phyloP scores from a whole-genome alignment of 2,329 filamentous ascomycete genomes.

The Trichoderma aggressivum region DNA sequence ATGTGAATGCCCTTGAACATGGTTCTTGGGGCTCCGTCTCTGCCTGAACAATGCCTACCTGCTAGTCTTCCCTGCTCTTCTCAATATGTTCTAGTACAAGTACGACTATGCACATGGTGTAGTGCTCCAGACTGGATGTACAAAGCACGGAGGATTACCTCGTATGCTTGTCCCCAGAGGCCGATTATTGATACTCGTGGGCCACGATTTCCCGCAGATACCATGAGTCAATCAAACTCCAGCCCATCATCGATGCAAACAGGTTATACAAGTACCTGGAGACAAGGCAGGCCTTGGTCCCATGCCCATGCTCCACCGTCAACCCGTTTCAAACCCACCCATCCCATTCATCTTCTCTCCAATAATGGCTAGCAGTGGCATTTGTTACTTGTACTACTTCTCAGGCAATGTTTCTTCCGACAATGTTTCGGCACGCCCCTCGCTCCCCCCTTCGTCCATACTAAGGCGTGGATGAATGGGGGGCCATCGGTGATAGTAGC shows the following conservation, averaged over 20 bases:
- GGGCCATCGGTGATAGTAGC: slow-evolving; percentile 11
- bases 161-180: slow-evolving; percentile 1
- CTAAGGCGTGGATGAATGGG: slow-evolving; percentile 3
- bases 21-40: neutral
- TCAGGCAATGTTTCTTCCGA: slow-evolving; percentile 4
- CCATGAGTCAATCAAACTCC: slow-evolving; percentile 9
- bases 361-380: slow-evolving; percentile 3
- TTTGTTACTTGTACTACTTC: neutral
- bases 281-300: slow-evolving; percentile 7
- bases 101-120: neutral
- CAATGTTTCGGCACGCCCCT: slow-evolving; percentile 2
- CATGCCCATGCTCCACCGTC: slow-evolving; percentile 6
- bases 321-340: slow-evolving; percentile 13
- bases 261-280: neutral
- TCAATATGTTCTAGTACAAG: neutral
- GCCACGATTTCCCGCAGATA: slow-evolving; percentile 13
- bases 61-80: neutral
- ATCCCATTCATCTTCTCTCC: slow-evolving; percentile 12
- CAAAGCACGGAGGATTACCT: neutral
- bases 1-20: neutral
- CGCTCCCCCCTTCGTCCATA: neutral
- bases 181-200: neutral
- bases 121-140: neutral
- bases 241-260: slow-evolving; percentile 14
- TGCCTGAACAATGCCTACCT: neutral